Evolutionary conservation across 1,139 yeast genomes (phyloP), one percentile per base, ranked within the genome.

Genomic region (Yamadazyma jaroonii): DNA sequence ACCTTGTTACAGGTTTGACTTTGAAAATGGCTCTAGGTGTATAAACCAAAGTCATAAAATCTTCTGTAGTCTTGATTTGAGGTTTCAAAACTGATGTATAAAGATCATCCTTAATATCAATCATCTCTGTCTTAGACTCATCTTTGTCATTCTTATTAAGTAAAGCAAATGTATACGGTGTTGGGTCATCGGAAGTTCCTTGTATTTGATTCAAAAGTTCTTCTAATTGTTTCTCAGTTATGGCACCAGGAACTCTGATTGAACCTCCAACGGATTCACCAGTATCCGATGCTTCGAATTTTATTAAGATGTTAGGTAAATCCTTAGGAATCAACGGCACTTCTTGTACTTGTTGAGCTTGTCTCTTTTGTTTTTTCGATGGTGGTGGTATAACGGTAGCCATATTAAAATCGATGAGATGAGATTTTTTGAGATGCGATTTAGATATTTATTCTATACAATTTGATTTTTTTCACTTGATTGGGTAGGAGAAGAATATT

Each of bases 11-110:
- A 4, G 97, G 90, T 49, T 78, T 81, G 9, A 92, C 99, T 54
- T 87, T 88, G 67, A 94, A 92, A 4, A 92, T 84, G 0, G 98
- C 97, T 46, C 96, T 74, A 25, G 99, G 99, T 0, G 97, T 89
- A 59, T 84, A 92, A 3, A 90, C 87, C 43, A 92, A 69, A 0
- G 96, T 90, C 66, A 92, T 67, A 53, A 85, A 85, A 60, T 92
- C 98, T 72, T 92, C 99, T 0, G 97, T 86, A 10, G 96, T 79
- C 55, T 84, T 85, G 48, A 84, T 72, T 3, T 90, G 89, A 1
- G 97, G 97, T 56, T 86, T 84, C 50, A 90, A 72, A 23, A 92
- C 78, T 9, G 96, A 85, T 23, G 77, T 61, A 57, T 88, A 92
- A 36, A 92, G 58, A 54, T 87, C 83, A 46, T 81, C 87, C 40